Base-by-base conservation (phyloP, 2,329 filamentous ascomycete species). In the Exophiala xenobiotica region DNA sequence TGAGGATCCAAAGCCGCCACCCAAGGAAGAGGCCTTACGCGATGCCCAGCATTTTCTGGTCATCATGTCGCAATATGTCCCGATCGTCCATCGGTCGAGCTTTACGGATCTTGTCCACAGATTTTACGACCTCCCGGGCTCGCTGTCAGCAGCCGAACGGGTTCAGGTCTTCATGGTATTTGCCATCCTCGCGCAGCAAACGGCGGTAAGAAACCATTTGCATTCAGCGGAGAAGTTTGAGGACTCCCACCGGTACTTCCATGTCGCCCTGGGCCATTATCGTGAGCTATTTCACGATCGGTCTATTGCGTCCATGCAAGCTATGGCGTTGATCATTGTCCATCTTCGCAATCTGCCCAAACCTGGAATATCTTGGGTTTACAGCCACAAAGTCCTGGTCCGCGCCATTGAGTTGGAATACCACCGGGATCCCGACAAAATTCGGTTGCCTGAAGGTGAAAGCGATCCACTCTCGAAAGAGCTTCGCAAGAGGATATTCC, bases 111-210 rank as follows among this genome's bases (percentile, higher is more conserved):
- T 91, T 61, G 82, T 90, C 5, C 77, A 80, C 53, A 79, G 90
- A 47, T 90, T 90, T 64, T 84, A 90, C 61, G 85, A 90, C 46
- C 75, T 79, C 12, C 72, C 66, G 48, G 88, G 85, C 65, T 73
- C 78, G 44, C 79, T 87, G 1, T 78, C 80, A 0, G 68, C 79
- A 0, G 78, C 86, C 1, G 84, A 93, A 64, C 76, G 78, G 1
- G 86, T 88, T 33, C 81, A 82, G 51, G 77, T 90, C 0, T 86
- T 92, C 67, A 88, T 91, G 82, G 79, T 93, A 35, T 84, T 93
- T 52, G 85, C 87, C 8, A 84, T 83, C 43, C 86, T 92, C 61
- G 84, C 85, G 64, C 89, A 87, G 60, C 88, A 95, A 61, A 87
- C 84, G 53, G 85, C 85, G n/a, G 75, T 83, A 3, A 78, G 88